Conservation (phyloP, 1,139 yeast genomes). For the Candida sojae region DNA sequence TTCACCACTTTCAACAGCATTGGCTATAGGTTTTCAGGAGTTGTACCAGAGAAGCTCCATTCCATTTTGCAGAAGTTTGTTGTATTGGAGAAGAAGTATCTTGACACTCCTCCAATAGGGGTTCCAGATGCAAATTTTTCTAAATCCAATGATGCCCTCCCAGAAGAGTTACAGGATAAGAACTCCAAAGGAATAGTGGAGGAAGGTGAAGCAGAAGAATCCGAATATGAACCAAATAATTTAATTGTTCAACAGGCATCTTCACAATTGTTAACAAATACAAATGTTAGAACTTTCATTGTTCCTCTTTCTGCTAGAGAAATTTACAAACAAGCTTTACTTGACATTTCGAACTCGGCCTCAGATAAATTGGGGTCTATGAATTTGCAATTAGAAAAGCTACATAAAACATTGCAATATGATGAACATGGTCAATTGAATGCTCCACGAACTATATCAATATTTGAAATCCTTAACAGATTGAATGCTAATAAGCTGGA, state of each 20-base stretch:
- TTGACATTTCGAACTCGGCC: constrained; percentile 32
- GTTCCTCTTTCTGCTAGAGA: constrained; percentile 40
- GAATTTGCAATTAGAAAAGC: constrained; percentile 46
- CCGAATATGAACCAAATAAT: constrained; percentile 22
- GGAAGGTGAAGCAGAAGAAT: constrained; percentile 5
- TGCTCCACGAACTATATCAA: constrained; percentile 50
- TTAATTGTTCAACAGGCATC: constrained; percentile 41
- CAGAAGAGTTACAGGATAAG: constrained; percentile 19
- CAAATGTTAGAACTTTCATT: constrained; percentile 38
- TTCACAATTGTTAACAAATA: constrained; percentile 36
- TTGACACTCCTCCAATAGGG: constrained; percentile 43
- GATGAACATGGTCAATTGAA: constrained; percentile 39
- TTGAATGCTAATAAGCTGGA: neutral
- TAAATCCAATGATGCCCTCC: constrained; percentile 24
- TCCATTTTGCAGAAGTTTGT: constrained; percentile 27
- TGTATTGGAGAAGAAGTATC: constrained; percentile 31
- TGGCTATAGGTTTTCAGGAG: constrained; percentile 54
- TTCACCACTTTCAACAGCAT: constrained; percentile 51
- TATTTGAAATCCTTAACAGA: constrained; percentile 46
- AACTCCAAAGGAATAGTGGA: constrained; percentile 6
- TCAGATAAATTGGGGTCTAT: constrained; percentile 33
- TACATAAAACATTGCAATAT: constrained; percentile 58
- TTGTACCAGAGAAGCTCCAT: constrained; percentile 38
- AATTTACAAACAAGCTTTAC: constrained; percentile 29
- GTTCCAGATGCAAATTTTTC: constrained; percentile 35